These are phyloP conservation scores for Mucor piriformis DNA, from an alignment of 371 early-diverging fungal genomes.

Conservation along the genomic window DNA sequence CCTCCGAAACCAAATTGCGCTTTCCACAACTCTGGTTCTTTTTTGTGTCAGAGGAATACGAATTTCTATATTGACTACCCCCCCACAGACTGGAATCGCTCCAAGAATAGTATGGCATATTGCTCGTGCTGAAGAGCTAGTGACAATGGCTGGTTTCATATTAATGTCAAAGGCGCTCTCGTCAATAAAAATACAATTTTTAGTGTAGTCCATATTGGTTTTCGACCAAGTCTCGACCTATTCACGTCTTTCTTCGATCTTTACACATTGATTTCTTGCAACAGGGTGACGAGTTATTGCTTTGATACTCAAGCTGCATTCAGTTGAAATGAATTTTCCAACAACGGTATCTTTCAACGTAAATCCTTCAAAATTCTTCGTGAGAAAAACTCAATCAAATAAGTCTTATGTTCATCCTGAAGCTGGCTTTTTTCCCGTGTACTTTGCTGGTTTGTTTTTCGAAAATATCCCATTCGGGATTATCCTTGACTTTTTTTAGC, in stretches of 20 bases:
- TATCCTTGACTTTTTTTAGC: too few relatives aligned
- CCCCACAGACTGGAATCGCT: conserved; percentile 6
- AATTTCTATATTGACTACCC: conserved; percentile 15
- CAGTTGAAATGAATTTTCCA: conserved; percentile 6
- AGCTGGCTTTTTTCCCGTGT: too few relatives aligned
- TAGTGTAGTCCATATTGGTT: conserved; percentile 8
- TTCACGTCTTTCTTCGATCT: conserved; percentile 11
- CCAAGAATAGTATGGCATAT: background rate
- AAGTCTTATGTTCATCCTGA: conserved; percentile 1
- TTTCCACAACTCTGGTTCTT: conserved; percentile 5
- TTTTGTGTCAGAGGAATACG: conserved; percentile 7
- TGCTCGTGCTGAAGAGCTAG: conserved; percentile 9
- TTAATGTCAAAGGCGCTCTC: conserved; percentile 8
- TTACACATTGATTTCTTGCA: conserved; percentile 8
- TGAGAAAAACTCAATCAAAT: background rate
- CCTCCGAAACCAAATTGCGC: too few relatives aligned
- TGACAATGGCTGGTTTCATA: conserved; percentile 12
- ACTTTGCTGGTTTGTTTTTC: too few relatives aligned
- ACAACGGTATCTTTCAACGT: conserved; percentile 5
- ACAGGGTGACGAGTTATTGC: background rate
- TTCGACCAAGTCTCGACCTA: conserved; percentile 11
- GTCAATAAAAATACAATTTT: conserved; percentile 4
- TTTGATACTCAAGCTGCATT: conserved; percentile 9
- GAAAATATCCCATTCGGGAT: too few relatives aligned
- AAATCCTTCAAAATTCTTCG: conserved; percentile 1